A percentile compares a stretch with the other conserved stretches of the same genome.
phyloP scores from a whole-genome alignment of 495 filamentous ascomycete genomes.

The Penicillium ucsense region DNA sequence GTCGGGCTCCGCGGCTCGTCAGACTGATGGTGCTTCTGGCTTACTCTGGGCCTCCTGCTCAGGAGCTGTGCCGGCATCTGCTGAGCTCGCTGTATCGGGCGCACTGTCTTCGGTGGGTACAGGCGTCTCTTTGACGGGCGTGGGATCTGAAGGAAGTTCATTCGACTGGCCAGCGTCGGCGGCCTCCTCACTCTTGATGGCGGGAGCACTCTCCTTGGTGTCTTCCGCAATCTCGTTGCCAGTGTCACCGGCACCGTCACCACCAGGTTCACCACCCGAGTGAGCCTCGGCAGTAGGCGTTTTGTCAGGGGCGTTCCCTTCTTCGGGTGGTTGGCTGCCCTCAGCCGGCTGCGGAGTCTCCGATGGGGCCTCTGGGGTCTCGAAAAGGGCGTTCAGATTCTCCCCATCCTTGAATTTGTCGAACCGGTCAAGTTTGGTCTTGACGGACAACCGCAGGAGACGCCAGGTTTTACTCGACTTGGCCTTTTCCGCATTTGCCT shows the following conservation, averaged over 20 bases:
- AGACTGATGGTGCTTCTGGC: conserved; percentile 1
- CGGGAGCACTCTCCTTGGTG: conserved; percentile 1
- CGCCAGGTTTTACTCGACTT: conserved; percentile 87
- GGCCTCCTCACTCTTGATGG: conserved; percentile 2
- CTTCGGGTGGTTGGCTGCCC: conserved; percentile 13
- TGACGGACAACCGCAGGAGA: conserved; percentile 66
- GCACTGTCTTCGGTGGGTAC: conserved; percentile 10
- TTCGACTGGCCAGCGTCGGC: conserved; percentile 6
- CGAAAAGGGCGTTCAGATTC: conserved; percentile 48
- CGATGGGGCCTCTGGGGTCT: conserved; percentile 20
- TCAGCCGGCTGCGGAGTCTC: conserved; percentile 22
- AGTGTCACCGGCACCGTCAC: too few relatives aligned
- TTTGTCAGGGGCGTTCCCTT: conserved; percentile 8
- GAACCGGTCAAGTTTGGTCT: conserved; percentile 61
- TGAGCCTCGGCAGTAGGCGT: conserved; percentile 9
- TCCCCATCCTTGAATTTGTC: conserved; percentile 79
- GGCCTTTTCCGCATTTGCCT: conserved; percentile 49
- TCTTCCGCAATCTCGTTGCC: conserved; percentile 2
- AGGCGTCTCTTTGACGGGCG: neutral
- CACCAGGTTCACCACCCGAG: neutral
- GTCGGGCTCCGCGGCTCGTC: conserved; percentile 5
- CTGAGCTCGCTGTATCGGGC: conserved; percentile 7
- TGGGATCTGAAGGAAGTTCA: neutral
- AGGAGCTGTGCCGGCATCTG: conserved; percentile 9
- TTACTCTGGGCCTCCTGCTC: conserved; percentile 8